Evolutionary conservation across 2,329 filamentous ascomycete species (phyloP).

Genomic region (Orbilia oligospora): DNA sequence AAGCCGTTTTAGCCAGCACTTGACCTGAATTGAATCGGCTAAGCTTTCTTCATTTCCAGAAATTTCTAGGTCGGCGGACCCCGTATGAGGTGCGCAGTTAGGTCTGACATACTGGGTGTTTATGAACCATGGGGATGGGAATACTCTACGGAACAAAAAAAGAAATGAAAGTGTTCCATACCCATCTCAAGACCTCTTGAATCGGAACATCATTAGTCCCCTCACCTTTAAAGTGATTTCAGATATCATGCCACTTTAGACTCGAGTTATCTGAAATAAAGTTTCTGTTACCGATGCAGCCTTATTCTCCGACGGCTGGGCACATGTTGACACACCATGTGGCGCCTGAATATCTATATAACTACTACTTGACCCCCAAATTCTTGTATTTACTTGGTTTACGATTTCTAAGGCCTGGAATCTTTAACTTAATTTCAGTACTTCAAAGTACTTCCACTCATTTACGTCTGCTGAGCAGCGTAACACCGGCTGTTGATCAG

Average conservation of each 20-base stretch:
- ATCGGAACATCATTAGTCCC: constrained; percentile 19
- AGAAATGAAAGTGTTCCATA: constrained; percentile 37
- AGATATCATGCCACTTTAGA: constrained; percentile 38
- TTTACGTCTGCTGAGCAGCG: constrained; percentile 54
- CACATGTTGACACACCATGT: background rate
- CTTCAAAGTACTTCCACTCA: constrained; percentile 44
- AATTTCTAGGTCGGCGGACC: constrained; percentile 4
- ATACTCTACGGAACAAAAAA: constrained; percentile 10
- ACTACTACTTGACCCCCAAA: constrained; percentile 17
- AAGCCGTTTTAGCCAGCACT: constrained; percentile 14
- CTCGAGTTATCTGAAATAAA: constrained; percentile 13
- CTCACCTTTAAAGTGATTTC: constrained; percentile 21
- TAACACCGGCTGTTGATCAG: constrained; percentile 54
- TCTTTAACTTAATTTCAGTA: constrained; percentile 29
- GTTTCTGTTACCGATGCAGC: constrained; percentile 11
- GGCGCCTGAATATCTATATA: constrained; percentile 21
- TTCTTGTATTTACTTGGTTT: background rate
- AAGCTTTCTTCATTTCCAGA: constrained; percentile 28
- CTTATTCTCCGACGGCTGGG: constrained; percentile 16
- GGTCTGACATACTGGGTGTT: constrained; percentile 4
- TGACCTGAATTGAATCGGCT: constrained; percentile 28
- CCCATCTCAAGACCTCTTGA: constrained; percentile 24
- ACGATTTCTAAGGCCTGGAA: constrained; percentile 24
- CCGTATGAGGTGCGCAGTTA: background rate
- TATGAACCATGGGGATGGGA: constrained; percentile 14